Conservation (phyloP, 2,329 filamentous ascomycete species). For the Aspergillus terreus region DNA sequence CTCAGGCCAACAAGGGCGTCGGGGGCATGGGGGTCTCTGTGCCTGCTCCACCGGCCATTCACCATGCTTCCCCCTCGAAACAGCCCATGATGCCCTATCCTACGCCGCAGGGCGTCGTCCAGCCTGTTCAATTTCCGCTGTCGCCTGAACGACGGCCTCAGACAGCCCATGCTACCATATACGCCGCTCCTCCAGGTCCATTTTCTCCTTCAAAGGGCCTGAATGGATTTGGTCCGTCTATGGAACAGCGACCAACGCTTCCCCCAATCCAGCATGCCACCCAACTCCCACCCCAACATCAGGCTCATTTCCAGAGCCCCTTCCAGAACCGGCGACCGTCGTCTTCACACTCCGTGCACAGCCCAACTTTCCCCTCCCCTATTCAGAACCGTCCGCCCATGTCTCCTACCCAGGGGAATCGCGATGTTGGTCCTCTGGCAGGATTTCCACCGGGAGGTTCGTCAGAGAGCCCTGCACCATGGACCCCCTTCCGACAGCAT, state of each 20-base stretch:
- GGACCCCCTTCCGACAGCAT: constrained; percentile 32
- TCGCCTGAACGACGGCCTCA: constrained; percentile 31
- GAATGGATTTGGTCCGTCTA: constrained; percentile 26
- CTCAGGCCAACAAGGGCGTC: too few species aligned
- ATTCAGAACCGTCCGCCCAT: constrained; percentile 45
- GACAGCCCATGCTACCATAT: constrained; percentile 18
- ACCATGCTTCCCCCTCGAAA: constrained; percentile 16
- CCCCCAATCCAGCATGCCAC: constrained; percentile 26
- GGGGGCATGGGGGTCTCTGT: constrained; percentile 11
- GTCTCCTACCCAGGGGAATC: constrained; percentile 49
- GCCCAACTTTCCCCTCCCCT: constrained; percentile 33
- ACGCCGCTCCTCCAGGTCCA: constrained; percentile 26
- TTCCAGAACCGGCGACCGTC: constrained; percentile 37
- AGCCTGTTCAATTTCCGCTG: constrained; percentile 15
- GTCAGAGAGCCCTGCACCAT: constrained; percentile 27
- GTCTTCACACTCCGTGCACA: constrained; percentile 39
- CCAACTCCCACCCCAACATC: constrained; percentile 25
- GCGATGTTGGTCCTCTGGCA: constrained; percentile 45
- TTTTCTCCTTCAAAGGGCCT: constrained; percentile 31
- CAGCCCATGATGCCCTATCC: constrained; percentile 13
- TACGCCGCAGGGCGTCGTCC: constrained; percentile 9
- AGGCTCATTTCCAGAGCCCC: constrained; percentile 19
- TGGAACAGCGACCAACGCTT: constrained; percentile 22
- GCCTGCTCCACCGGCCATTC: constrained; percentile 25
- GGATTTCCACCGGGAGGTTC: constrained; percentile 36